Conservation (phyloP, 2,329 filamentous ascomycete species). For the Fusarium xylarioides region DNA sequence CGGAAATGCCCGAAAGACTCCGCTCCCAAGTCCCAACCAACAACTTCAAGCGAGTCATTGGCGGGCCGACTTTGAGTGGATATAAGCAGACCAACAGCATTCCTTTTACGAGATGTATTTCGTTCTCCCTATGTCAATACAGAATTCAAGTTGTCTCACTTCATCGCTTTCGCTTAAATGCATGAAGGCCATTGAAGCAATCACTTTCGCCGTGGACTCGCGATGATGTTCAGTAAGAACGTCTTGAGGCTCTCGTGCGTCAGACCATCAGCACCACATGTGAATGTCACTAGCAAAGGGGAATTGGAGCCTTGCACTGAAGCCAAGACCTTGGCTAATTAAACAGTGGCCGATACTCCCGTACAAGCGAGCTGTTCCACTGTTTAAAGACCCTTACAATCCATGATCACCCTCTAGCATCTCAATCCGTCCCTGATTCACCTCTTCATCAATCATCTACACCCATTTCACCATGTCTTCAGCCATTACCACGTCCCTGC, state of each 20-base stretch:
- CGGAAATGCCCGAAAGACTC: neutral
- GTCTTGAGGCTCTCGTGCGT: neutral
- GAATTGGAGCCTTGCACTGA: neutral
- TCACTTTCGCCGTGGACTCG: accelerated
- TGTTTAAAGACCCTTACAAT: neutral
- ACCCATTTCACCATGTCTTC: neutral
- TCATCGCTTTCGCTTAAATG: too few species aligned
- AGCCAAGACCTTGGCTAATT: constrained; percentile 2
- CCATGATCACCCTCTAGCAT: neutral
- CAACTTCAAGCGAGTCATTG: neutral
- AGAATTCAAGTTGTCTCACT: accelerated
- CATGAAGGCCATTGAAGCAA: neutral
- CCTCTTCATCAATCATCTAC: neutral
- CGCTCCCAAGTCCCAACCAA: neutral
- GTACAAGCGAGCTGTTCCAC: neutral
- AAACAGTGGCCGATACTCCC: neutral
- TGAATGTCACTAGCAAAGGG: neutral
- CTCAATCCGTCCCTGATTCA: accelerated
- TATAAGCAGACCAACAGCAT: neutral
- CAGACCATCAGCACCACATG: neutral
- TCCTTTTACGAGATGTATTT: too few species aligned
- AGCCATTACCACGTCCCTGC: neutral
- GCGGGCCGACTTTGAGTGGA: neutral
- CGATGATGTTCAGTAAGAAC: accelerated
- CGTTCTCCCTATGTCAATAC: accelerated